A percentile compares a stretch with the other conserved stretches of the same genome.
These are phyloP conservation scores for Phenoliferia sp. DNA, from an alignment of 1,284 basidiomycete species.

Conservation along the genomic window DNA sequence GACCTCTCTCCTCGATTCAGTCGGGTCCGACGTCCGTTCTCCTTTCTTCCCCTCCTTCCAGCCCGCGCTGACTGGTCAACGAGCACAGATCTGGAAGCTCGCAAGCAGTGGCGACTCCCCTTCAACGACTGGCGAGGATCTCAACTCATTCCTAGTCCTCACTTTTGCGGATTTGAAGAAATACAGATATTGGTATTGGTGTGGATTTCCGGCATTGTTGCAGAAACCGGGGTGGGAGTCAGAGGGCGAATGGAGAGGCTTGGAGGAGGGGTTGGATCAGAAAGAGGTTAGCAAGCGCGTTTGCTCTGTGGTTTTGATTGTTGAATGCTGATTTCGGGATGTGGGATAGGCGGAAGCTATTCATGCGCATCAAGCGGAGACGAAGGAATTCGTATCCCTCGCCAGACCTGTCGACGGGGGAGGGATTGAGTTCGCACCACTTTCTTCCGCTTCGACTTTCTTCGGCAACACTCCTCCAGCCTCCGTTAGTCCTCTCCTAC, in stretches of 20 bases:
- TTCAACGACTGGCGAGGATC: slow-evolving; percentile 22
- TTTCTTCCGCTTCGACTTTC: slow-evolving; percentile 44
- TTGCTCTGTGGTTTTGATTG: not conserved
- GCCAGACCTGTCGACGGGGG: not conserved
- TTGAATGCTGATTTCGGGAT: not conserved
- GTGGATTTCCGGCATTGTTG: slow-evolving; percentile 87
- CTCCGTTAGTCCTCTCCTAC: slow-evolving; percentile 41
- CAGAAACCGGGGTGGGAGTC: slow-evolving; percentile 84
- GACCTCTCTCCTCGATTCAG: slow-evolving; percentile 59
- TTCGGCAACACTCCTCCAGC: slow-evolving; percentile 48
- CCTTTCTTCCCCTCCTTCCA: not conserved
- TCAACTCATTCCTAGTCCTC: slow-evolving; percentile 79
- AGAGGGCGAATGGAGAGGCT: slow-evolving; percentile 2
- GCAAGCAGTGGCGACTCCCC: not conserved
- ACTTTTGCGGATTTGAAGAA: slow-evolving; percentile 97
- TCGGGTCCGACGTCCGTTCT: slow-evolving; percentile 21
- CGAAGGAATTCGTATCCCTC: not conserved
- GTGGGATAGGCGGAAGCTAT: not conserved
- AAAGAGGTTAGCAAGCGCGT: not conserved
- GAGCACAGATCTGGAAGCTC: slow-evolving; percentile 17
- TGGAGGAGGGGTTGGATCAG: not conserved
- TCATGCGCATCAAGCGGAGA: not conserved
- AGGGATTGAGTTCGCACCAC: not conserved
- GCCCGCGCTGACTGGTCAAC: not conserved
- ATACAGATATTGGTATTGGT: slow-evolving; percentile 97